Evolutionary conservation across 495 filamentous ascomycete species (phyloP), one percentile per base, ranked within the genome.

Genomic region (Hypoxylon lienhwacheense): DNA sequence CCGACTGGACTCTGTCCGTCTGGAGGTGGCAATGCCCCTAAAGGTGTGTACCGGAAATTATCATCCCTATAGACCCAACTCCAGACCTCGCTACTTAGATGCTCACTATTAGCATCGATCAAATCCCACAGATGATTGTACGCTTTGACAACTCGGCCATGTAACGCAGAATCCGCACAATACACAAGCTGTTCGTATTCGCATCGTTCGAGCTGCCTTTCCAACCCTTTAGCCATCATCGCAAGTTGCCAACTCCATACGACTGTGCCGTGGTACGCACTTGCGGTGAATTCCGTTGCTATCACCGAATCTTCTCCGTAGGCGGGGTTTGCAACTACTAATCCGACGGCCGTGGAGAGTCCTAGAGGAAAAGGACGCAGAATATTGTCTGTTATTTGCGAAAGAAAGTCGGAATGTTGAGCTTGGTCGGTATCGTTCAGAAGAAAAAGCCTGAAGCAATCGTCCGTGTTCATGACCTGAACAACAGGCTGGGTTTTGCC

Each of bases 211-310:
- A 75, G 65, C 46, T 76, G 75, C 17, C 62, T 60, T 47, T 77
- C 73, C 7, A 87, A 61, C 0, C 84, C 84, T 16, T 70, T 71
- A 0, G 76, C 82, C 79, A 84, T 84, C 81, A 86, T 85, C 3
- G 82, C 79, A 19, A 85, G 68, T 28, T 76, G 83, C 81, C 83
- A 87, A 45, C 74, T 73, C 83, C 84, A 86, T 5, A 87, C 73
- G 0, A 87, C 84, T 0, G 82, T 84, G 0, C 84, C 84, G 53
- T 87, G 84, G 49, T 86, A 87, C 0, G 79, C 80, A 22, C 69
- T 69, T 4, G 71, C 79, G 0, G 79, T 81, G 47, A 72, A 87
- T 47, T 82, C 82, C 3, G 55, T 65, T 4, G 75, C 72, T 25
- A 79, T 77, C 5, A 69, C 72, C 0, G 73, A 67, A 29, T 77